Conservation (phyloP, 2,329 filamentous ascomycete genomes). For the Huntiella abstrusa region DNA sequence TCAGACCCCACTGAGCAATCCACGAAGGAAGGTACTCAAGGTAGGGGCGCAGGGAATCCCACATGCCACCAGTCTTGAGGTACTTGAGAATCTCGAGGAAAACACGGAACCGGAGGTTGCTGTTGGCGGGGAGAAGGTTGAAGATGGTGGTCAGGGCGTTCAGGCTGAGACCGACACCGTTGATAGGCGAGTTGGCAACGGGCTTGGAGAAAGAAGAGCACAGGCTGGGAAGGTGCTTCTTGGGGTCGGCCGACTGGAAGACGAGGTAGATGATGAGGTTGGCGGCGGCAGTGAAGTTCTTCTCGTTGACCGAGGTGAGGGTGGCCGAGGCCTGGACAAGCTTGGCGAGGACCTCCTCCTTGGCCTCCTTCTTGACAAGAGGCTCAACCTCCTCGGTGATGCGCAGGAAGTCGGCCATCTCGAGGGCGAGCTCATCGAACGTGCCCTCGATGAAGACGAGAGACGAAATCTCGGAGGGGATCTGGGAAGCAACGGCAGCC, state of each 20-base stretch:
- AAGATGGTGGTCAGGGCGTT: conserved; percentile 88
- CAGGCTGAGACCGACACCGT: conserved; percentile 71
- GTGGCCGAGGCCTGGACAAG: conserved; percentile 61
- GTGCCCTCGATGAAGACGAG: conserved; percentile 70
- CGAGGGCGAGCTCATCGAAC: conserved; percentile 81
- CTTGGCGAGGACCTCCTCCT: conserved; percentile 78
- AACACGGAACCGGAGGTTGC: conserved; percentile 73
- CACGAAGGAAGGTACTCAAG: conserved; percentile 67
- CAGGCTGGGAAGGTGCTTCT: conserved; percentile 70
- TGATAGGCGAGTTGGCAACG: conserved; percentile 65
- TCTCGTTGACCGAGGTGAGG: conserved; percentile 77
- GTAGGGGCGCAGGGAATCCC: conserved; percentile 67
- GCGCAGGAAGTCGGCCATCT: conserved; percentile 90
- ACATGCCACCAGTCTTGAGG: conserved; percentile 55
- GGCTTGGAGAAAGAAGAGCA: conserved; percentile 82
- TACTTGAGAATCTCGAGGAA: conserved; percentile 77
- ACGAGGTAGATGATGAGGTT: conserved; percentile 92
- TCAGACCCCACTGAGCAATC: conserved; percentile 67
- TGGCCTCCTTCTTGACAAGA: conserved; percentile 53
- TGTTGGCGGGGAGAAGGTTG: conserved; percentile 66
- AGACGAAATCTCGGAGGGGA: conserved; percentile 22
- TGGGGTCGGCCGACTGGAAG: conserved; percentile 64
- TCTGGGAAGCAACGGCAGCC: conserved; percentile 18
- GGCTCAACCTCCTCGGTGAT: conserved; percentile 59
- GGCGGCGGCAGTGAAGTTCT: conserved; percentile 90